Base-by-base conservation (phyloP, 805 yeast genomes). In the Saccharomycopsis sp. region DNA sequence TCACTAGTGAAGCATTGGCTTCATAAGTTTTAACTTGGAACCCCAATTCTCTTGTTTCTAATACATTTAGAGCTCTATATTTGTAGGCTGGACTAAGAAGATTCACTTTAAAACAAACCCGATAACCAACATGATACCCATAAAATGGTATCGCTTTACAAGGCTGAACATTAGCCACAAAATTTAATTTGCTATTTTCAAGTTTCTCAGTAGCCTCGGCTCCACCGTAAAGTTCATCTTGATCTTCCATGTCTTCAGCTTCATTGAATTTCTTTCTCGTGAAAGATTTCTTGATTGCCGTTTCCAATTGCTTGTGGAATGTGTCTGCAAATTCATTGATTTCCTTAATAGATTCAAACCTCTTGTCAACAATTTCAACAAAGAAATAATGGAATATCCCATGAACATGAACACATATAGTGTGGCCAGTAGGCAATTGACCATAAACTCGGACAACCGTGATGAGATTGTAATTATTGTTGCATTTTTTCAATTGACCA, bases 341-440 rank as follows among this genome's bases (percentile, higher is more conserved):
- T 2, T 51, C 53, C 3, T 51, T 45, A 3, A 62, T 50, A 8
- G 48, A 43, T 16, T 40, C 46, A 43, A 11, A 45, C 46, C 43
- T 28, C 1, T 61, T 56, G 1, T 79, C 82, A 35, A 65, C 67
- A 55, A 81, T 81, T 28, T 75, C 77, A 2, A 89, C 66, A 56
- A 72, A 88, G 1, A 90, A 53, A 56, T 90, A 93, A 0, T 97
- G 98, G 52, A 71, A 85, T 16, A 75, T 75, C 32, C 90, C 89
- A 63, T 89, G 97, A 7, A 93, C 65, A 59, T 93, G 96, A 1
- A 83, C 73, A 11, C 74, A 53, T 8, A 71, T 69, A 23, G 75
- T 74, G 52, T 75, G 77, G 0, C 87, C 85, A 0, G 79, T 68
- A 1, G 75, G 69, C 1, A 81, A 51, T 20, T 9, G 76, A 0